Evolutionary conservation across 177 flowering plant genomes (phyloP).

Genomic region (Vitis hybrid): DNA sequence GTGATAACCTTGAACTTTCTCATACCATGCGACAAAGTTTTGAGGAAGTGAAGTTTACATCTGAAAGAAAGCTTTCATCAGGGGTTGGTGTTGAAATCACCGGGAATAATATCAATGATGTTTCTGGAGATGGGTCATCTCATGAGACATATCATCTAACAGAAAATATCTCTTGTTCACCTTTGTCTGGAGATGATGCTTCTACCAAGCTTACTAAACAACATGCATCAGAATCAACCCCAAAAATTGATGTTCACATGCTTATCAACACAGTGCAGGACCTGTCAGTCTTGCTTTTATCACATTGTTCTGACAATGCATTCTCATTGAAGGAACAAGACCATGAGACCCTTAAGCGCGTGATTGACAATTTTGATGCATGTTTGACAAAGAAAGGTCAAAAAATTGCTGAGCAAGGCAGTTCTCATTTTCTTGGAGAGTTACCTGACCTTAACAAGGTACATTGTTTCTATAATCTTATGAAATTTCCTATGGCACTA

Average conservation of each 20-base stretch:
- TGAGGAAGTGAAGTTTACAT: slow-evolving; percentile 15
- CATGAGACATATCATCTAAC: slow-evolving; percentile 13
- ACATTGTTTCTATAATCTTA: slow-evolving; percentile 9
- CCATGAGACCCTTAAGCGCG: slow-evolving; percentile 34
- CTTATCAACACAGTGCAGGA: slow-evolving; percentile 46
- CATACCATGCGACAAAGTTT: slow-evolving; percentile 7
- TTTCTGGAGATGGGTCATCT: slow-evolving; percentile 17
- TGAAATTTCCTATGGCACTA: no score
- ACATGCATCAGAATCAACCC: slow-evolving; percentile 17
- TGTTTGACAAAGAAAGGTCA: slow-evolving; percentile 28
- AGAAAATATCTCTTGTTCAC: slow-evolving; percentile 11
- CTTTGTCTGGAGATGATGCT: slow-evolving; percentile 26
- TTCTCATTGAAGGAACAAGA: slow-evolving; percentile 40
- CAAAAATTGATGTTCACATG: slow-evolving; percentile 30
- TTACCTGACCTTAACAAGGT: slow-evolving; percentile 31
- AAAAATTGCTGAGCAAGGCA: slow-evolving; percentile 3
- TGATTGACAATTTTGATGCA: slow-evolving; percentile 42
- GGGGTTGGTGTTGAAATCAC: slow-evolving; percentile 12
- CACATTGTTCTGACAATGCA: slow-evolving; percentile 27
- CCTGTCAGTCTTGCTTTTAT: slow-evolving; percentile 63
- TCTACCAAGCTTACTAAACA: slow-evolving; percentile 16
- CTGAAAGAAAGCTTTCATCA: slow-evolving; percentile 8
- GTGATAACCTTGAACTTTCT: slow-evolving; percentile 19
- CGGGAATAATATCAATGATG: slow-evolving; percentile 19
- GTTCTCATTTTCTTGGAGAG: slow-evolving; percentile 19